Conservation (phyloP, 2,329 filamentous ascomycete species). For the Colletotrichum australisinense region DNA sequence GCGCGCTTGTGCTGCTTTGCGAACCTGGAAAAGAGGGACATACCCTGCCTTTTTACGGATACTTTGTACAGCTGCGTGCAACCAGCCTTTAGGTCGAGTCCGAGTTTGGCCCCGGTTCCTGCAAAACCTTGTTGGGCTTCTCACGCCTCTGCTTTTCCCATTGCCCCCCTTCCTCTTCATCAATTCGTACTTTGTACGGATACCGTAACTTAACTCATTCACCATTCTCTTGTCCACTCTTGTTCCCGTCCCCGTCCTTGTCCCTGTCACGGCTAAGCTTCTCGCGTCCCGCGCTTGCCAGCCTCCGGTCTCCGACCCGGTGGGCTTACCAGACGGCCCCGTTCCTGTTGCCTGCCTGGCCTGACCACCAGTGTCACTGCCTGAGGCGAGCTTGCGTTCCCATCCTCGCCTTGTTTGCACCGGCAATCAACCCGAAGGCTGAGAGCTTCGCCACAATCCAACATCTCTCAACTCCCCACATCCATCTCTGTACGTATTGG, state of each 20-base stretch:
- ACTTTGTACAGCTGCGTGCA: background rate
- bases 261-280: slow-evolving; percentile 21
- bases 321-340: background rate
- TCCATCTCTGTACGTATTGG: slow-evolving; percentile 17
- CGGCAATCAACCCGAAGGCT: slow-evolving; percentile 7
- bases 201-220: too few species aligned
- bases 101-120: background rate
- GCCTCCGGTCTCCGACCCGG: background rate
- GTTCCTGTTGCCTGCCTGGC: slow-evolving; percentile 1
- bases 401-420: slow-evolving; percentile 5
- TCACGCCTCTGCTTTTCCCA: background rate
- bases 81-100: background rate
- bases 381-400: background rate
- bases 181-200: background rate
- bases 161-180: background rate
- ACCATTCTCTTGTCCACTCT: background rate
- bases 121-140: background rate
- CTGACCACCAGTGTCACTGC: background rate
- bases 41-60: background rate
- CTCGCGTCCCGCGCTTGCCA: slow-evolving; percentile 6
- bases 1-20: background rate
- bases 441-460: slow-evolving; percentile 24
- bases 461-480: background rate
- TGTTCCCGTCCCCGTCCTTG: slow-evolving; percentile 3
- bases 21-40: background rate